A percentile compares a stretch with the other conserved stretches of the same genome.
phyloP scores from a whole-genome alignment of 2,329 filamentous ascomycete species.

The Coccinonectria pachysandricola region DNA sequence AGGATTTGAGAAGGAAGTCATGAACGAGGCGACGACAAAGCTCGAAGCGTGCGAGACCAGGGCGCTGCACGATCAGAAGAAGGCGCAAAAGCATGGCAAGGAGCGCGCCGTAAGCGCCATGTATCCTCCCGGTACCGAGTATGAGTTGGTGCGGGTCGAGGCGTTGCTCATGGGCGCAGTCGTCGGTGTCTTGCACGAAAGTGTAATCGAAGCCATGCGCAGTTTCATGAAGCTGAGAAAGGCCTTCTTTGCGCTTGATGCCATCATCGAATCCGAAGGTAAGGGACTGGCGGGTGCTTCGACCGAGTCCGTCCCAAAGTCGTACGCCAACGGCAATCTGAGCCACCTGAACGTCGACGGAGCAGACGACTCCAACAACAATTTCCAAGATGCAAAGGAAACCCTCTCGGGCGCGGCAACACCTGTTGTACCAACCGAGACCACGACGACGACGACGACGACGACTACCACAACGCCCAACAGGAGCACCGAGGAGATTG shows the following conservation, averaged over 20 bases:
- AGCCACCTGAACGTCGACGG: no score
- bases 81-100: constrained; percentile 54
- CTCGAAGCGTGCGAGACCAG: constrained; percentile 66
- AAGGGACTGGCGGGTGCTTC: constrained; percentile 26
- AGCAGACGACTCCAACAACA: constrained; percentile 4
- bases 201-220: constrained; percentile 78
- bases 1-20: constrained; percentile 84
- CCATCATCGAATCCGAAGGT: constrained; percentile 65
- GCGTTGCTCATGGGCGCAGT: constrained; percentile 84
- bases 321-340: constrained; percentile 10
- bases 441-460: constrained; percentile 11
- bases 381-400: constrained; percentile 32
- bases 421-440: constrained; percentile 20
- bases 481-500: constrained; percentile 7
- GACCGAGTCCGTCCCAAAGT: constrained; percentile 19
- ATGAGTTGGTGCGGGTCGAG: constrained; percentile 72
- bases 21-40: constrained; percentile 67
- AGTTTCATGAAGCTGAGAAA: constrained; percentile 90
- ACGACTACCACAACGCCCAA: constrained; percentile 12
- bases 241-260: constrained; percentile 73
- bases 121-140: constrained; percentile 80
- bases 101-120: constrained; percentile 33
- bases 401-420: constrained; percentile 33
- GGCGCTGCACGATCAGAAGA: constrained; percentile 66
- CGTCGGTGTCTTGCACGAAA: constrained; percentile 83